Evolutionary conservation across 208 protist species (phyloP), one percentile per base, ranked within the genome.

Genomic region (Crithidia brevicula): DNA sequence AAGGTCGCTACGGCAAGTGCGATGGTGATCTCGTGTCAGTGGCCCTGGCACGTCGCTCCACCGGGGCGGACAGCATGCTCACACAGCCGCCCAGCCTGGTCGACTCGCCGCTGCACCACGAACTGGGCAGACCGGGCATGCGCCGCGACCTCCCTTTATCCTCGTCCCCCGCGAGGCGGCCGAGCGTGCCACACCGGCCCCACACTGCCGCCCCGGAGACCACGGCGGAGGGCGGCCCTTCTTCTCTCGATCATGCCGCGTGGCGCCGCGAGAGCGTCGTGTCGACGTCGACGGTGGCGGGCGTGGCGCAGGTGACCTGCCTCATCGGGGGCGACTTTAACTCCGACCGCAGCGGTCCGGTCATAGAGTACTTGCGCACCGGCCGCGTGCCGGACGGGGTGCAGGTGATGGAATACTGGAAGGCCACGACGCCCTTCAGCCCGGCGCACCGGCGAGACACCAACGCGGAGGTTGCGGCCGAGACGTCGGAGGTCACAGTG

Each of bases 261-360:
- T 54, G 52, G 13, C 50, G 50, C 4, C 59, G 57, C 66, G 36
- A 57, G n/a, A 66, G 62, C 40, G 38, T 58, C 22, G 25, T 49
- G 22, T 67, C 62, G n/a, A 49, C 25, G 8, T 46, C 23, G 30
- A 52, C 42, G 8, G 53, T 34, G 0, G 22, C 13, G 11, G n/a
- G 34, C 16, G 40, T 57, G 2, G 36, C 36, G 5, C 50, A 42
- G 9, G 82, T 92, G 11, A 75, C 74, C 2, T 82, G 82, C 46
- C 62, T 96, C 50, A 70, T 96, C 43, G 85, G 73, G 13, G 91
- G 91, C 25, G 91, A 96, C 76, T 92, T 94, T 58, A 96, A 96
- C 70, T 68, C 82, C 1, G 88, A 96, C n/a, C 75, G 71, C 30
- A 82, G 31, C 40, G 72, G 77, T 5, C 64, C 86, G 3, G 73